Base-by-base conservation (phyloP, 768 basidiomycete species). In the Suillus weaverae region DNA sequence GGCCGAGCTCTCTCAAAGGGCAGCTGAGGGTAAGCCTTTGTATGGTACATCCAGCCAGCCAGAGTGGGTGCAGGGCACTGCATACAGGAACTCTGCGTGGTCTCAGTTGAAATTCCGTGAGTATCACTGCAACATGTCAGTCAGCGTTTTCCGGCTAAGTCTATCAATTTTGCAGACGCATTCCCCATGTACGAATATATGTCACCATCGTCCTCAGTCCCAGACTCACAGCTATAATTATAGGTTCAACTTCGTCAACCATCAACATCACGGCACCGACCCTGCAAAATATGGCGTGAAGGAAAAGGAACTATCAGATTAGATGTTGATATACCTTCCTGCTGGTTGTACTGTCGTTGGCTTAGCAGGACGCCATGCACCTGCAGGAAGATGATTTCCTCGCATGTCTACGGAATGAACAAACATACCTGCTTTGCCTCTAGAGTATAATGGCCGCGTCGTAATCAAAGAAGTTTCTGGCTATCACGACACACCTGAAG, bases 191-290 rank as follows among this genome's bases (percentile, higher is more conserved):
- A 73, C 76, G 88, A 74, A 36, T 39, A 11, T 39, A 30, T 65
- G 14, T 14, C 7, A 54, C 62, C 32, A 68, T 64, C 32, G 50
- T 53, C 1, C 10, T 36, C 6, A 51, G 22, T n/a, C 43, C 41
- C 51, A 3, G 59, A 43, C 62, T 73, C 50, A 75, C 48, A 2
- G 32, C 3, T 32, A 5, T 69, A 48, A 60, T 35, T n/a, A 9
- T 72, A 97, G 95, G 95, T 87, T 99, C 79, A 99, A 99, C 81
- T 81, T 98, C 57, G 95, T 96, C 70, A 91, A 96, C 76, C 95
- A 97, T 76, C 88, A 87, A 50, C 79, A 87, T 73, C 95, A 97
- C 73, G 95, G 95, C 3, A 87, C 89, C 10, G 91, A 96, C 71
- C 85, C 90, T 22, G 85, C 88, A 64, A 95, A 94, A 77, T 97